Evolutionary conservation across 345 rosid genomes (phyloP).

Genomic region (Syzygium oleosum): DNA sequence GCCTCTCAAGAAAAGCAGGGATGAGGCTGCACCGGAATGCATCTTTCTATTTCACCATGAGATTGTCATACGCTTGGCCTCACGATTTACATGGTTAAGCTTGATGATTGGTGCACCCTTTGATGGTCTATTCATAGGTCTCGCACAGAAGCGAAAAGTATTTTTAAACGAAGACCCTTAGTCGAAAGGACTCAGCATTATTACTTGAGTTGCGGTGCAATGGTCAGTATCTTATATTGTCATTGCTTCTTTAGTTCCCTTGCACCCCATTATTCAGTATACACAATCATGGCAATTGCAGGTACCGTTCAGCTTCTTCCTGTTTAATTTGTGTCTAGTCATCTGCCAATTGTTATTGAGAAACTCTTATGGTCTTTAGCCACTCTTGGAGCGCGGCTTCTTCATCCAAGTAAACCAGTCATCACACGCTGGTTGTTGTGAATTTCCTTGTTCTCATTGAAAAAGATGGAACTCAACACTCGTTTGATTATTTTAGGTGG

Average conservation of each 20-base stretch:
- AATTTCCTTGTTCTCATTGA: too few relatives aligned
- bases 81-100: background rate
- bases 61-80: background rate
- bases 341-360: conserved; percentile 4
- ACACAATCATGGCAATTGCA: conserved; percentile 11
- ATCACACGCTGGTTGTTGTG: background rate
- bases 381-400: background rate
- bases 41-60: background rate
- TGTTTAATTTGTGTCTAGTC: conserved; percentile 11
- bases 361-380: background rate
- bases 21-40: background rate
- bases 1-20: background rate
- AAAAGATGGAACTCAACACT: background rate
- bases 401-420: background rate
- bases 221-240: background rate
- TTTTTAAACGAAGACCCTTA: background rate
- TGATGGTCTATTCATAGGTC: background rate
- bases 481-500: background rate
- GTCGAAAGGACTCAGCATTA: background rate
- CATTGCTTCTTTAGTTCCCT: background rate
- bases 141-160: background rate
- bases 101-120: background rate
- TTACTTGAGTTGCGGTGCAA: background rate
- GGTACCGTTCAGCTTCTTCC: conserved; percentile 16
- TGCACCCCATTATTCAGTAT: background rate